phyloP scores from a whole-genome alignment of 331 rosid genomes.

The Quercus tomentella region DNA sequence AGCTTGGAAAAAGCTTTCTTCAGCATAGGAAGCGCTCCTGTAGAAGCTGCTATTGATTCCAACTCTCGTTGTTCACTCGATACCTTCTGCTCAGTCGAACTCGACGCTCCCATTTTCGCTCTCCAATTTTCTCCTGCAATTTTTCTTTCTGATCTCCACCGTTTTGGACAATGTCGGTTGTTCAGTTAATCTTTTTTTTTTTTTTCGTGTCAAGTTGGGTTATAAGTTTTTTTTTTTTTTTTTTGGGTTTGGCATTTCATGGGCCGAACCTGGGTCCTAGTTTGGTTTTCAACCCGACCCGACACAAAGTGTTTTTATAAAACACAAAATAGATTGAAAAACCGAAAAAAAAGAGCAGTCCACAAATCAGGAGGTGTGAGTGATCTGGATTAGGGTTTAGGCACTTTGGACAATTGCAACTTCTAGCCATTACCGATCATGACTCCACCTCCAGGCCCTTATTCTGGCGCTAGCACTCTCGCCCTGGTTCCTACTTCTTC shows the following conservation, averaged over 20 bases:
- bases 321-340: no score
- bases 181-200: no score
- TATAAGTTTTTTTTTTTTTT: no score
- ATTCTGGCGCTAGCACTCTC: constrained; percentile 46
- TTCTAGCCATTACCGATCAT: constrained; percentile 1
- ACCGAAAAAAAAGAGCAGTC: not conserved
- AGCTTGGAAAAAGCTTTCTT: constrained; percentile 62
- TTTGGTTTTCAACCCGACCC: no score
- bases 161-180: not conserved
- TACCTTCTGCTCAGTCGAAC: constrained; percentile 46
- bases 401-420: not conserved
- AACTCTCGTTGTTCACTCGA: constrained; percentile 59
- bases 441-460: constrained; percentile 37
- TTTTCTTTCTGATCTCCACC: not conserved
- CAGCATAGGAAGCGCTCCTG: constrained; percentile 79
- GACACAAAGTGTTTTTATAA: no score
- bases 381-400: not conserved
- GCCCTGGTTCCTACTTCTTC: constrained; percentile 18
- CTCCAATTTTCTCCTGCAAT: constrained; percentile 6
- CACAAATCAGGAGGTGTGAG: not conserved
- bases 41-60: constrained; percentile 61
- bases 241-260: no score
- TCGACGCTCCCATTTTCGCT: constrained; percentile 70
- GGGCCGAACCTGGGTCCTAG: no score
- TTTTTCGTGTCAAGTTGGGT: no score